Percentiles rank a stretch among this genome's conserved stretches.
Evolutionary conservation across 805 yeast genomes (phyloP).

Genomic region (Wickerhamomyces rabaulensis): DNA sequence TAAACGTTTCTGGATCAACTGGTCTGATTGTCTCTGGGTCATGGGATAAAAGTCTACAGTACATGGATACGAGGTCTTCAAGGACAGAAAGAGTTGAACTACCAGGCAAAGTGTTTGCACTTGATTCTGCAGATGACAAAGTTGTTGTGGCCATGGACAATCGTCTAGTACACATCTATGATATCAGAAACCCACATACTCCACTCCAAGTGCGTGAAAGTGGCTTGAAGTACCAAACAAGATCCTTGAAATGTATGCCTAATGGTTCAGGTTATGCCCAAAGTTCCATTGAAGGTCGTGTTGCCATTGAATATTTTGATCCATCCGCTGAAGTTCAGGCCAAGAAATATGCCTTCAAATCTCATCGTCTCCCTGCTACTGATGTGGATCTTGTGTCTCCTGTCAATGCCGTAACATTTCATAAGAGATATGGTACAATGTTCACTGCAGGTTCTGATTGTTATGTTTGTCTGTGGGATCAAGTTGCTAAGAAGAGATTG

Average conservation of each 20-base stretch:
- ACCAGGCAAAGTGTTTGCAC: conserved; percentile 51
- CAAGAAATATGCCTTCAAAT: conserved; percentile 70
- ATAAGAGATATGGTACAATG: conserved; percentile 70
- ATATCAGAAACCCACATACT: conserved; percentile 37
- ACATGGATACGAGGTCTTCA: conserved; percentile 38
- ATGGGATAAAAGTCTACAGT: conserved; percentile 52
- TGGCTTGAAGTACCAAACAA: conserved; percentile 62
- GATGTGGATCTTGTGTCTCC: conserved; percentile 62
- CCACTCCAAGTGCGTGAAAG: conserved; percentile 53
- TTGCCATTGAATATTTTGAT: conserved; percentile 65
- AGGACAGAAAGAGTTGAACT: conserved; percentile 15
- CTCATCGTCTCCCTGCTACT: conserved; percentile 53
- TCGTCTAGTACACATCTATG: conserved; percentile 53
- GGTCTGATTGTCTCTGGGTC: conserved; percentile 47
- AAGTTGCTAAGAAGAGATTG: conserved; percentile 71
- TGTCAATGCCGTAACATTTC: conserved; percentile 73
- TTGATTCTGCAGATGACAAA: conserved; percentile 46
- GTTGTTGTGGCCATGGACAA: conserved; percentile 51
- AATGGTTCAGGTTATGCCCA: conserved; percentile 55
- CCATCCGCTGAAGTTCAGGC: conserved; percentile 36
- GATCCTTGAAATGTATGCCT: conserved; percentile 51
- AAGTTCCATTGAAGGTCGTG: conserved; percentile 78
- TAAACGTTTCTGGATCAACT: conserved; percentile 17
- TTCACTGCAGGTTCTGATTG: conserved; percentile 93
- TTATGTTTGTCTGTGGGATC: conserved; percentile 84